Evolutionary conservation across 768 basidiomycete species (phyloP).

Genomic region (Tulasnella sp.): DNA sequence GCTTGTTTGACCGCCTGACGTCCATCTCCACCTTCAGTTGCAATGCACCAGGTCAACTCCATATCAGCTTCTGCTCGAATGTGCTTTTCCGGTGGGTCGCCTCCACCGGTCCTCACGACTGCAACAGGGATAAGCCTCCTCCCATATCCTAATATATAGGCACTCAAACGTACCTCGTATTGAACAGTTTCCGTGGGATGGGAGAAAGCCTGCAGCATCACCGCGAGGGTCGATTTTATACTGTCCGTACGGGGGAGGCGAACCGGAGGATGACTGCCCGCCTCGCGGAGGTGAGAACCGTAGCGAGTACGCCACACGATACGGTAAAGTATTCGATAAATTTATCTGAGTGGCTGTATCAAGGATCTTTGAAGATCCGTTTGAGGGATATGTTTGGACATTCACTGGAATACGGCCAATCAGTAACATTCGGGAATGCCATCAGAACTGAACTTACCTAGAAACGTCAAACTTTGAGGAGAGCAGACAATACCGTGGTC

Average conservation of each 20-base stretch:
- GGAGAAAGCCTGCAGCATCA: background rate
- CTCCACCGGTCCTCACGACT: background rate
- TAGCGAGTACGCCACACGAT: too few species aligned
- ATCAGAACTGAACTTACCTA: too few species aligned
- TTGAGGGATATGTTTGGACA: too few species aligned
- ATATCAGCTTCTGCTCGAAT: background rate
- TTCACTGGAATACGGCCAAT: too few species aligned
- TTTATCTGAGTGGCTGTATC: too few species aligned
- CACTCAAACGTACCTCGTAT: background rate
- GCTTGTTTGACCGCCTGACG: background rate
- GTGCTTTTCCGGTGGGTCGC: background rate
- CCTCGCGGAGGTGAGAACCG: too few species aligned
- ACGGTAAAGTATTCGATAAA: too few species aligned
- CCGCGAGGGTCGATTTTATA: background rate
- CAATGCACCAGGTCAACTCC: background rate
- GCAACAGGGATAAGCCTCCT: background rate
- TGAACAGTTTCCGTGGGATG: background rate
- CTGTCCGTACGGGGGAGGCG: background rate
- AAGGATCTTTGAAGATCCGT: too few species aligned
- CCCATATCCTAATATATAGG: background rate
- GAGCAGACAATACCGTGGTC: too few species aligned
- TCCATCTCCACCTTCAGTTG: background rate
- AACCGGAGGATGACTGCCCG: background rate
- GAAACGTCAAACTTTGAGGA: too few species aligned
- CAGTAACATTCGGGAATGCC: too few species aligned